Conservation (phyloP, 176 grass and related monocot genomes). For the Oryza longistaminata region DNA sequence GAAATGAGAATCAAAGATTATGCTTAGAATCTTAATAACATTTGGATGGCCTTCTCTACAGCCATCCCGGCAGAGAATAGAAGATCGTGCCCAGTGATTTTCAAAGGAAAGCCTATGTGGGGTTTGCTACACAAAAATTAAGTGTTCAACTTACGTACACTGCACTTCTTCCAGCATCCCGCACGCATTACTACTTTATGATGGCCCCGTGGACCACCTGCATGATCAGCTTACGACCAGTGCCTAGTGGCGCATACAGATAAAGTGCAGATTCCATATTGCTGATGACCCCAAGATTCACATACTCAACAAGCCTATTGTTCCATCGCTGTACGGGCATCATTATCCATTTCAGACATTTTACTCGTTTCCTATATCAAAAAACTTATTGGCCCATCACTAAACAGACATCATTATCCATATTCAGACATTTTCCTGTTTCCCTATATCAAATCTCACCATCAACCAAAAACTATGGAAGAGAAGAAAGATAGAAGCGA, state of each 20-base stretch:
- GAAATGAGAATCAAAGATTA: constrained; percentile 2
- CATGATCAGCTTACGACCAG: constrained; percentile 21
- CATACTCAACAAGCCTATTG: constrained; percentile 25
- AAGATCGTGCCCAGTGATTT: background rate
- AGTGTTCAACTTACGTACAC: constrained; percentile 1
- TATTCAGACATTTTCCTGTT: constrained; percentile 1
- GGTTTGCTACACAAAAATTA: background rate
- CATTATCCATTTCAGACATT: background rate
- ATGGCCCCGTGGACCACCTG: background rate
- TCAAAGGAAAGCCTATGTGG: background rate
- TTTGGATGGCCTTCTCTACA: too few relatives aligned
- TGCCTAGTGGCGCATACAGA: background rate
- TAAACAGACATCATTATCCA: constrained; percentile 11
- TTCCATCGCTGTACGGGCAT: background rate
- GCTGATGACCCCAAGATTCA: constrained; percentile 14
- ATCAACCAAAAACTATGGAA: constrained; percentile 16
- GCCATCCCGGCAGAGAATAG: background rate
- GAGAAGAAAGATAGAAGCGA: constrained; percentile 9
- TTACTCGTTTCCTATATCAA: constrained; percentile 18
- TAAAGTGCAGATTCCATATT: constrained; percentile 18
- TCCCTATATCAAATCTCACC: background rate
- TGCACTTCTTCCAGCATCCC: constrained; percentile 15
- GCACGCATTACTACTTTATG: constrained; percentile 24
- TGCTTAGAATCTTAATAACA: too few relatives aligned
- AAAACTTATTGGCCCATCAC: background rate